Percentiles rank a stretch among this genome's conserved stretches.
These are phyloP conservation scores for Immersiella caudata DNA, from an alignment of 495 filamentous ascomycete species.

Conservation along the genomic window DNA sequence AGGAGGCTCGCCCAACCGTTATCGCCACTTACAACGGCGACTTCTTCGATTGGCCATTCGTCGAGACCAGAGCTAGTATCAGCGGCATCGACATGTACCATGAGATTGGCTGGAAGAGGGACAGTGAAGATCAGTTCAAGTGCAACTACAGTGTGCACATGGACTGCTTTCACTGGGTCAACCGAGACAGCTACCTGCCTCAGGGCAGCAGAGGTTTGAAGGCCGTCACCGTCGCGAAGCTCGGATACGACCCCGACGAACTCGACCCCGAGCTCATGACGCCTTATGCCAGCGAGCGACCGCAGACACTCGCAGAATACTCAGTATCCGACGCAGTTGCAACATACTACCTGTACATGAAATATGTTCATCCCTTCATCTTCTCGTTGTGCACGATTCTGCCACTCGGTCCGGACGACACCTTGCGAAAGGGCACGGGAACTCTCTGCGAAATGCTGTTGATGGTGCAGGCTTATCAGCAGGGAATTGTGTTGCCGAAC, in stretches of 20 bases:
- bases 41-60: constrained; percentile 99
- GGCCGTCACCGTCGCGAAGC: constrained; percentile 94
- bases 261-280: constrained; percentile 98
- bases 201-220: constrained; percentile 98
- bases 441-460: constrained; percentile 98
- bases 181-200: constrained; percentile 95
- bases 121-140: constrained; percentile 93
- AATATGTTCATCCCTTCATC: constrained; percentile 99
- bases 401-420: constrained; percentile 89
- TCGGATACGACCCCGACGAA: constrained; percentile 98
- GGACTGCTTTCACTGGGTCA: constrained; percentile 99
- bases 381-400: constrained; percentile 98
- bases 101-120: constrained; percentile 95
- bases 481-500: constrained; percentile 90
- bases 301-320: constrained; percentile 94
- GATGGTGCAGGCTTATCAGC: constrained; percentile 96
- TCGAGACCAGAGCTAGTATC: constrained; percentile 88
- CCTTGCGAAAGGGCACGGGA: constrained; percentile 91
- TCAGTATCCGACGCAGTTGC: constrained; percentile 99
- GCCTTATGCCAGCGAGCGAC: constrained; percentile 85
- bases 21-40: constrained; percentile 99
- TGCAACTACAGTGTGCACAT: constrained; percentile 95
- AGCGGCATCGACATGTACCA: constrained; percentile 99
- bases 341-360: constrained; percentile 99
- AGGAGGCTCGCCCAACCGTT: constrained; percentile 90